phyloP scores from a whole-genome alignment of 805 yeast species.

The Maudiozyma bulderi region DNA sequence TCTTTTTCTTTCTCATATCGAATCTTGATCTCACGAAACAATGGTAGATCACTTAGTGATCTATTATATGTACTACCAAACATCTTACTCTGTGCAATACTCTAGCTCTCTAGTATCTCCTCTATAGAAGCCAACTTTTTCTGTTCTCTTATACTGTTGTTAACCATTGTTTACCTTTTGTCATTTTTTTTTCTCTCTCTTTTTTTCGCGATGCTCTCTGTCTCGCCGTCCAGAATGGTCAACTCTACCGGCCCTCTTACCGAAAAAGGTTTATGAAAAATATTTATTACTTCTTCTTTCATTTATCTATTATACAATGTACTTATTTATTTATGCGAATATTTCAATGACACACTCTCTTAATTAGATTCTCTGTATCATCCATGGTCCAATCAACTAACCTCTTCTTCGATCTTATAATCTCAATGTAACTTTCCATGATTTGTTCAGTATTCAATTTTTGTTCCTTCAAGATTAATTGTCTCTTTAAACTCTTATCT shows the following conservation, averaged over 20 bases:
- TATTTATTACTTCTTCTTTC: not conserved
- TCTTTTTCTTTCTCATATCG: not conserved
- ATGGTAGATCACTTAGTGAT: not conserved
- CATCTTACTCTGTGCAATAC: not conserved
- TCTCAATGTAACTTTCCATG: slow-evolving; percentile 14
- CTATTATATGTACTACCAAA: not conserved
- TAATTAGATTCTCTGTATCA: slow-evolving; percentile 39
- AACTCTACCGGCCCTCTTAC: too few relatives aligned
- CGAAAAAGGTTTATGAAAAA: too few relatives aligned
- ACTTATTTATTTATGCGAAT: not conserved
- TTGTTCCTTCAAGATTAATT: slow-evolving; percentile 37
- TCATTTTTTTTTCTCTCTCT: too few relatives aligned
- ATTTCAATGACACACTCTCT: slow-evolving; percentile 28
- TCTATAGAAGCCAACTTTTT: too few relatives aligned
- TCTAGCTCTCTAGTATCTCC: not conserved
- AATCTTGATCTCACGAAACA: not conserved
- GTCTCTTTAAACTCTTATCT: slow-evolving; percentile 11
- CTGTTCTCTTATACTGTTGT: too few relatives aligned
- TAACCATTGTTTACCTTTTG: too few relatives aligned
- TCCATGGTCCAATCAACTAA: slow-evolving; percentile 50
- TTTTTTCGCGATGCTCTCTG: too few relatives aligned
- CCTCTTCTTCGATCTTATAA: slow-evolving; percentile 43
- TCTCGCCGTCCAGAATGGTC: too few relatives aligned
- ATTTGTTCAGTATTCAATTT: slow-evolving; percentile 30
- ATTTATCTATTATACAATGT: not conserved